phyloP scores from a whole-genome alignment of 2,329 filamentous ascomycete species.

The Curvularia lunata region DNA sequence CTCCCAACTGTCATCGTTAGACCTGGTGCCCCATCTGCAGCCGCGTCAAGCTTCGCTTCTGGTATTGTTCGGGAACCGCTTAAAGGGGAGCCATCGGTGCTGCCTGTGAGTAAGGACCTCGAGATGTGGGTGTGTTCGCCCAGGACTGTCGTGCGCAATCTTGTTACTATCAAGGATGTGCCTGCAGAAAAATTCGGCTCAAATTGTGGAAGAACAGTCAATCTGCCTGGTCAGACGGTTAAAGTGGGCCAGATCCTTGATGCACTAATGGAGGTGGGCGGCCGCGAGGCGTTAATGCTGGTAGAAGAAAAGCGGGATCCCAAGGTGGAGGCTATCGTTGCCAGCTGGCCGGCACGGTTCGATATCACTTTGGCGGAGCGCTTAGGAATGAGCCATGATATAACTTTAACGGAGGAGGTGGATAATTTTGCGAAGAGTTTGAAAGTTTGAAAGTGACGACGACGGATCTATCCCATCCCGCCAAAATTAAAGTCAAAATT shows the following conservation, averaged over 20 bases:
- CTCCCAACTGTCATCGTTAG: constrained; percentile 67
- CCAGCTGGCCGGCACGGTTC: neutral
- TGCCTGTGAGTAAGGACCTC: neutral
- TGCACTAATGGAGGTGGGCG: neutral
- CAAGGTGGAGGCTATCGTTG: neutral
- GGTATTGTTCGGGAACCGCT: constrained; percentile 68
- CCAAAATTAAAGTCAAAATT: neutral
- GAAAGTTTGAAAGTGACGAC: neutral
- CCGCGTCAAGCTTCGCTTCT: constrained; percentile 65
- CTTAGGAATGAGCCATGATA: neutral
- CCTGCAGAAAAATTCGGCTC: neutral
- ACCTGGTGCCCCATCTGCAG: constrained; percentile 62
- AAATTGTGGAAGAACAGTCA: neutral
- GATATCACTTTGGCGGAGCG: neutral
- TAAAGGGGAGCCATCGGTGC: constrained; percentile 1
- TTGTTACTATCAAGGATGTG: constrained; percentile 1
- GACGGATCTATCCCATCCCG: neutral
- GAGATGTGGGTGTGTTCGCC: neutral
- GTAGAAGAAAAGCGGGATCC: neutral
- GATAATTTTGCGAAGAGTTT: neutral
- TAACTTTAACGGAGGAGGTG: neutral
- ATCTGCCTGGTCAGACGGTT: neutral
- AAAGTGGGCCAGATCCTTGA: neutral
- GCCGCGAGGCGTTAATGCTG: neutral
- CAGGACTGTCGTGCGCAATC: neutral